Evolutionary conservation across 768 basidiomycete species (phyloP).

Genomic region (Mycena alexandri): DNA sequence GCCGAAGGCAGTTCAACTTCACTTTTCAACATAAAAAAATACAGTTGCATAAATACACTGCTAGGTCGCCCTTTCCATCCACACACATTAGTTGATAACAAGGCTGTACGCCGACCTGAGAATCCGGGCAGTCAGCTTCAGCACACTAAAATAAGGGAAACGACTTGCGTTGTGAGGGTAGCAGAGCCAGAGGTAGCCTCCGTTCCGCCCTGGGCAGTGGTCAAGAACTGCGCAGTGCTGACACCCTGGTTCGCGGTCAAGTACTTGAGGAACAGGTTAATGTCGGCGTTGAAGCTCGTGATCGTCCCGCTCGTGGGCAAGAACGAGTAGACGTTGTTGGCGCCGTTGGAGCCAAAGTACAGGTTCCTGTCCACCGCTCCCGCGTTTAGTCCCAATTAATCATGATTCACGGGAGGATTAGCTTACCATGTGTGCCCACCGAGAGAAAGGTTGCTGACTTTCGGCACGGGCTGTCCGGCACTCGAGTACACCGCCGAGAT

Average conservation of each 20-base stretch:
- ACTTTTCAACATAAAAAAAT: neutral
- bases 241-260: conserved; percentile 61
- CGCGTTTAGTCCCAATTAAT: neutral
- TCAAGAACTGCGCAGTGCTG: conserved; percentile 66
- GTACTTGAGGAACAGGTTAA: conserved; percentile 69
- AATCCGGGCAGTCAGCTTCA: neutral
- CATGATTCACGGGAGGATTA: neutral
- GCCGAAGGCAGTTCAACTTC: neutral
- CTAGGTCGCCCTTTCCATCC: too few relatives aligned
- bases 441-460: conserved; percentile 58
- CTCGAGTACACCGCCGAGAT: conserved; percentile 64
- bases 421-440: conserved; percentile 61
- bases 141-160: neutral
- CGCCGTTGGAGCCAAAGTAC: conserved; percentile 66
- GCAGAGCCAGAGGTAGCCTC: conserved; percentile 72
- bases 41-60: too few relatives aligned
- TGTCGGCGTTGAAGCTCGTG: conserved; percentile 65
- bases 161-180: conserved; percentile 64
- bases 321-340: conserved; percentile 67
- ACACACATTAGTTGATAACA: conserved; percentile 55
- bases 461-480: conserved; percentile 58
- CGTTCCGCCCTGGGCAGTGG: conserved; percentile 71
- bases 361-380: conserved; percentile 58
- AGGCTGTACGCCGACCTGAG: conserved; percentile 60
- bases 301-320: conserved; percentile 54